Evolutionary conservation across 225 moss, liverwort and hornwort species (phyloP).

Genomic region (Neckera pumila): DNA sequence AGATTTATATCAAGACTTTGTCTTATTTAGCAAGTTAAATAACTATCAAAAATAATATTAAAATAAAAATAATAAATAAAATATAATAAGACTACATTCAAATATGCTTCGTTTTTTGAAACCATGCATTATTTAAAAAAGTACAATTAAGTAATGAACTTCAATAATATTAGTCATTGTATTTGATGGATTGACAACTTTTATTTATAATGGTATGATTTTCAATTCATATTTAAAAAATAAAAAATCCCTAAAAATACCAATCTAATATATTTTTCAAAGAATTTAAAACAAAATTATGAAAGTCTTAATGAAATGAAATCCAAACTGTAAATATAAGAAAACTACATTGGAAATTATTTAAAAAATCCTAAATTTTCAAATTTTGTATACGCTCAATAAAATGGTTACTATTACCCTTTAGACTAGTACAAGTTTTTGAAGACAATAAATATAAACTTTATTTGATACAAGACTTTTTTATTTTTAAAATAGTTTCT

Average conservation of each 20-base stretch:
- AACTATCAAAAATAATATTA: neutral
- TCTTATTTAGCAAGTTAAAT: neutral
- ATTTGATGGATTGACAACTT: neutral
- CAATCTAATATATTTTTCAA: neutral
- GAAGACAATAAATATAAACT: neutral
- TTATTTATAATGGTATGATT: neutral
- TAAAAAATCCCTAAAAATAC: too few species aligned
- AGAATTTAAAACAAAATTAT: neutral
- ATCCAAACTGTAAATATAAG: neutral
- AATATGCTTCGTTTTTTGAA: too few species aligned
- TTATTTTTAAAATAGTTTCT: fast-evolving
- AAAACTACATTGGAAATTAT: neutral
- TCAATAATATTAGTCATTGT: too few species aligned
- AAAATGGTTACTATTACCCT: neutral
- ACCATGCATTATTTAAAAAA: too few species aligned
- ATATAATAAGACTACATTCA: too few species aligned
- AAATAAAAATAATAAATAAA: neutral
- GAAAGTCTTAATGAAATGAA: neutral
- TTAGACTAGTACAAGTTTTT: neutral
- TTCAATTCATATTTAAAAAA: neutral
- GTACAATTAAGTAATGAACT: too few species aligned
- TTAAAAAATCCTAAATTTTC: neutral
- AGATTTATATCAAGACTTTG: neutral
- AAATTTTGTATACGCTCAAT: neutral
- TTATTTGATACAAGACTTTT: neutral